phyloP scores from a whole-genome alignment of 2,329 filamentous ascomycete genomes.

The Cryphonectria nitschkei region DNA sequence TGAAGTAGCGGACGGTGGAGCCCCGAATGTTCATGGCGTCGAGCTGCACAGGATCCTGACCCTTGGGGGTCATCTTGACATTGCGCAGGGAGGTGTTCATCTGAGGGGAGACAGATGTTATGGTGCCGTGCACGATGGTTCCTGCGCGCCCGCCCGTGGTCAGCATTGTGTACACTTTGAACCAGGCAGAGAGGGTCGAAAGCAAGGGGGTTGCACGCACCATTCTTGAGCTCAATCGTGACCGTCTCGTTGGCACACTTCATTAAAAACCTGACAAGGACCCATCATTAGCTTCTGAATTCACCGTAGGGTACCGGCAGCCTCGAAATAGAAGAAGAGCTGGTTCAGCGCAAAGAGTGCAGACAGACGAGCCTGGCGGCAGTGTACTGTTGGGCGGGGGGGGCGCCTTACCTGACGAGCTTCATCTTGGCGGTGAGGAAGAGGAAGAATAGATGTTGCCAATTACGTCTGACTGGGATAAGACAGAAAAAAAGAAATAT shows the following conservation, averaged over 20 bases:
- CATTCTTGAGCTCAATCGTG: slow-evolving; percentile 98
- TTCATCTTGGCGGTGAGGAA: slow-evolving; percentile 70
- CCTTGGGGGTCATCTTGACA: slow-evolving; percentile 93
- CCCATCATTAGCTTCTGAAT: slow-evolving; percentile 37
- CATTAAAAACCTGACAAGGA: slow-evolving; percentile 82
- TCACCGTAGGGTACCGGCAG: slow-evolving; percentile 26
- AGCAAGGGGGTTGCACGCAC: slow-evolving; percentile 50
- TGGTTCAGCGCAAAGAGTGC: slow-evolving; percentile 37
- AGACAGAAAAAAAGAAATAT: neutral
- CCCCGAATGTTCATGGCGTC: slow-evolving; percentile 97
- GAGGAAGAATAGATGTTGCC: neutral
- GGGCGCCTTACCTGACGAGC: slow-evolving; percentile 83
- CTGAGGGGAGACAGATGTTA: slow-evolving; percentile 93
- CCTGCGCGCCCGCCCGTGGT: slow-evolving; percentile 52
- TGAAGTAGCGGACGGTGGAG: slow-evolving; percentile 94
- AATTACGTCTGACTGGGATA: neutral
- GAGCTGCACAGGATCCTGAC: slow-evolving; percentile 83
- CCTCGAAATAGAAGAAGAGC: slow-evolving; percentile 31
- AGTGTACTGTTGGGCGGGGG: slow-evolving; percentile 29
- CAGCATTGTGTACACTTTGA: neutral
- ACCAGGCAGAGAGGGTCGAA: neutral
- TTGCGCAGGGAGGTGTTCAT: slow-evolving; percentile 98
- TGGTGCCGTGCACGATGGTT: slow-evolving; percentile 95
- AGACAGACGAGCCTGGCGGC: slow-evolving; percentile 17
- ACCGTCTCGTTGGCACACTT: slow-evolving; percentile 99